Percentiles rank a stretch among this genome's conserved stretches.
These are phyloP conservation scores for Delitschia confertaspora DNA, from an alignment of 495 filamentous ascomycete species.

Conservation along the genomic window DNA sequence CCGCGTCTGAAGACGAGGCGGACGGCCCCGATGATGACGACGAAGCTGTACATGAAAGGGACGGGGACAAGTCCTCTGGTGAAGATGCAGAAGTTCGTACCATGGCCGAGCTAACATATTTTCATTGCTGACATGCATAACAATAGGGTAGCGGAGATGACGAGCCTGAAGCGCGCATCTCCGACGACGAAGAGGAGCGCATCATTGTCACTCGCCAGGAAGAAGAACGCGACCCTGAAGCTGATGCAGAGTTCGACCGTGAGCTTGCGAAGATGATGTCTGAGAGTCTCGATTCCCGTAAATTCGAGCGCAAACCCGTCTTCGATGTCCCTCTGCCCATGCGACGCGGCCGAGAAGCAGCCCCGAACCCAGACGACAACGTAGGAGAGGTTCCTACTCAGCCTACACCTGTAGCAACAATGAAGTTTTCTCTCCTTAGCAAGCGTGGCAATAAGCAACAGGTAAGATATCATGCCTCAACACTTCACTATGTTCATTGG, in stretches of 20 bases:
- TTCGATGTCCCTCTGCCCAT: constrained; percentile 94
- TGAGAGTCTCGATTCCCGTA: constrained; percentile 86
- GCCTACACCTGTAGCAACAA: constrained; percentile 44
- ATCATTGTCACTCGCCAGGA: constrained; percentile 85
- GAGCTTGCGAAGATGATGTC: constrained; percentile 99
- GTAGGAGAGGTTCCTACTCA: constrained; percentile 38
- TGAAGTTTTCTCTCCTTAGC: constrained; percentile 93
- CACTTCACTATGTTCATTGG: neutral
- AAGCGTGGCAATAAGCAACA: constrained; percentile 95
- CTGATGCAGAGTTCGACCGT: constrained; percentile 93
- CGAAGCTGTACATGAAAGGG: constrained; percentile 43
- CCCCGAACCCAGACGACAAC: constrained; percentile 39
- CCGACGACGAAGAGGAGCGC: constrained; percentile 67
- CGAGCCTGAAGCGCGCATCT: constrained; percentile 46
- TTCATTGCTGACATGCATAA: constrained; percentile 3
- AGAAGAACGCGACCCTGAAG: constrained; percentile 86
- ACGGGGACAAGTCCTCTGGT: constrained; percentile 50
- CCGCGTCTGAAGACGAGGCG: constrained; percentile 31
- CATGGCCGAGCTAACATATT: neutral
- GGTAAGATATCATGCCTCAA: constrained; percentile 41
- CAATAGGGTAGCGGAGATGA: constrained; percentile 18
- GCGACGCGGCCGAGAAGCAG: constrained; percentile 57
- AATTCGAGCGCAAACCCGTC: constrained; percentile 84
- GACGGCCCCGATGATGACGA: constrained; percentile 38
- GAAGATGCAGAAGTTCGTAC: constrained; percentile 49